Evolutionary conservation across 164 flowering plant species (phyloP), one percentile per base, ranked within the genome.

Genomic region (Litsea cubeba): DNA sequence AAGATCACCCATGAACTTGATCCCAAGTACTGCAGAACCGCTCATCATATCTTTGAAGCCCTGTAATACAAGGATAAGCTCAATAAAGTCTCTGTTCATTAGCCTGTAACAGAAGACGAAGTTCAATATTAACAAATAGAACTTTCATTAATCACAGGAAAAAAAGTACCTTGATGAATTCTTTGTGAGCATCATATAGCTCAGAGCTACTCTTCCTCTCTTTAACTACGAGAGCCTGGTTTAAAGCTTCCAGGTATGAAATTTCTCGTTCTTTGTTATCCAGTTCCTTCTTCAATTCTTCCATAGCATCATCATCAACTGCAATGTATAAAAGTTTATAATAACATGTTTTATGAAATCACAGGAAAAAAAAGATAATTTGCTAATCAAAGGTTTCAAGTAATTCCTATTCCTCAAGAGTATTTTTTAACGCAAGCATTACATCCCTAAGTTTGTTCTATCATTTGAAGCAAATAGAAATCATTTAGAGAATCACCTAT

Each of bases 201-300:
- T 74, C 76, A 58, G 57, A 65, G 22, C 71, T 79, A 65, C 72
- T 72, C 74, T 72, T 77, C 8, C 88, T 85, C 74, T 93, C 88
- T 82, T 82, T 82, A 17, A 84, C 72, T 46, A 91, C 71, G 4
- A 91, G 90, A 54, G 85, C 32, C 74, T 85, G 89, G 76, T 79
- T 84, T 12, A 88, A 20, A 4, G 54, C 67, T 65, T 88, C 88
- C 72, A 84, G 1, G 24, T 20, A 28, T 0, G 83, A 88, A 50
- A 82, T 71, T 28, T 90, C 89, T 67, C 83, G 90, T 70, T 83
- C 84, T 74, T 88, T 91, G n/a, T 86, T 91, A 51, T 80, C 77
- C 20, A 90, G 74, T 1, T 81, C 83, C 46, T 83, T 74, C 49
- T 32, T 49, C 62, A 87, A 78, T 51, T 70, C 66, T 25, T 76